Evolutionary conservation across 2,329 filamentous ascomycete genomes (phyloP).

Genomic region (Fusarium euwallaceae): DNA sequence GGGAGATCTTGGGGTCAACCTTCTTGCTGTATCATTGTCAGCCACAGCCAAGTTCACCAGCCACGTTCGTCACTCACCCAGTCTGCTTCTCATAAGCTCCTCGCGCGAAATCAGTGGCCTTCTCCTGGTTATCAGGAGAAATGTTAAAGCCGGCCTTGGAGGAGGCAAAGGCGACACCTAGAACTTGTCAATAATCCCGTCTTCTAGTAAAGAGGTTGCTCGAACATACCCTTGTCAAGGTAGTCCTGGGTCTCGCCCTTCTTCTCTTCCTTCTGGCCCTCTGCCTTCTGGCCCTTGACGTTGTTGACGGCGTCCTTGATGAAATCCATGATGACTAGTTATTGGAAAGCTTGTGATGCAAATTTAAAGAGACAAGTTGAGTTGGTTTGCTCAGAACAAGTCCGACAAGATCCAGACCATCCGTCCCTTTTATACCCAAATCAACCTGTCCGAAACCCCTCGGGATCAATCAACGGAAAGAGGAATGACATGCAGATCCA

Average conservation of each 20-base stretch:
- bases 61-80: conserved; percentile 48
- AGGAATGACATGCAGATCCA: conserved; percentile 36
- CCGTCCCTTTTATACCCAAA: conserved; percentile 35
- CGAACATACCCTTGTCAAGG: conserved; percentile 54
- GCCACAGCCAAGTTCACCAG: neutral
- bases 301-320: conserved; percentile 41
- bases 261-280: conserved; percentile 17
- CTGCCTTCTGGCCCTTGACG: conserved; percentile 18
- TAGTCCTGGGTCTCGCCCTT: conserved; percentile 48
- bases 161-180: conserved; percentile 49
- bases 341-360: neutral
- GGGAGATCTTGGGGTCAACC: conserved; percentile 51
- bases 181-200: neutral
- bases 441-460: neutral
- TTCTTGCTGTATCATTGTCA: conserved; percentile 35
- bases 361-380: neutral
- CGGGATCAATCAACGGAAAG: conserved; percentile 12
- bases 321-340: conserved; percentile 54
- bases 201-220: neutral
- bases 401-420: neutral
- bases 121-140: conserved; percentile 52
- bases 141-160: conserved; percentile 55
- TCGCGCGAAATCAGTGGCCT: conserved; percentile 56
- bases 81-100: conserved; percentile 52
- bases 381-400: neutral